These are phyloP conservation scores for Centella asiatica DNA, from an alignment of 129 eudicot species.

Conservation along the genomic window DNA sequence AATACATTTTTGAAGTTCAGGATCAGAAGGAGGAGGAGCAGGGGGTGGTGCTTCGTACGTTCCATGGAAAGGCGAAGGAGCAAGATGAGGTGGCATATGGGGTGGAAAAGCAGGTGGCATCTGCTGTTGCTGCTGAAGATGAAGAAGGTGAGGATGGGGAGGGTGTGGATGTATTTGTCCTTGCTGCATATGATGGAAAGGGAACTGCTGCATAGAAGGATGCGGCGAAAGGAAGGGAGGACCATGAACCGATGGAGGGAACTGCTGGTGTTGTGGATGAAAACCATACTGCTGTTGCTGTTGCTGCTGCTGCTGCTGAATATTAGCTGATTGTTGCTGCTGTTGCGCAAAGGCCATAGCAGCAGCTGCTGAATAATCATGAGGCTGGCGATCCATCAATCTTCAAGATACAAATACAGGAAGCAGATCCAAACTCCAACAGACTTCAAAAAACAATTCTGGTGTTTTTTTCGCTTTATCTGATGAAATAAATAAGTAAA, in stretches of 20 bases:
- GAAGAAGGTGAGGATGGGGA: slow-evolving; percentile 58
- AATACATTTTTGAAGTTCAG: slow-evolving; percentile 84
- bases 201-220: slow-evolving; percentile 80
- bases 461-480: too few relatives aligned
- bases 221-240: slow-evolving; percentile 82
- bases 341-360: slow-evolving; percentile 87
- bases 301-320: slow-evolving; percentile 60
- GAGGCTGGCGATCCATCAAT: slow-evolving; percentile 78
- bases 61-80: slow-evolving; percentile 44
- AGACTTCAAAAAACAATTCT: neutral
- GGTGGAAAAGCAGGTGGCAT: slow-evolving; percentile 61
- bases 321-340: slow-evolving; percentile 63
- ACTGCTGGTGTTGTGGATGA: slow-evolving; percentile 86
- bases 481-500: too few relatives aligned
- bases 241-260: slow-evolving; percentile 69
- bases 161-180: slow-evolving; percentile 63
- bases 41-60: slow-evolving; percentile 73
- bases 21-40: slow-evolving; percentile 86
- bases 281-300: slow-evolving; percentile 78
- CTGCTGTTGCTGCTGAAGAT: slow-evolving; percentile 57
- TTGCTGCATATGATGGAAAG: slow-evolving; percentile 74
- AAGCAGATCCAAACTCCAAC: slow-evolving; percentile 12
- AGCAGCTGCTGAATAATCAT: slow-evolving; percentile 81
- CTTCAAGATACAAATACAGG: slow-evolving; percentile 13
- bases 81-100: slow-evolving; percentile 59